phyloP scores from a whole-genome alignment of 164 flowering plant genomes.

The Hamamelis virginiana region DNA sequence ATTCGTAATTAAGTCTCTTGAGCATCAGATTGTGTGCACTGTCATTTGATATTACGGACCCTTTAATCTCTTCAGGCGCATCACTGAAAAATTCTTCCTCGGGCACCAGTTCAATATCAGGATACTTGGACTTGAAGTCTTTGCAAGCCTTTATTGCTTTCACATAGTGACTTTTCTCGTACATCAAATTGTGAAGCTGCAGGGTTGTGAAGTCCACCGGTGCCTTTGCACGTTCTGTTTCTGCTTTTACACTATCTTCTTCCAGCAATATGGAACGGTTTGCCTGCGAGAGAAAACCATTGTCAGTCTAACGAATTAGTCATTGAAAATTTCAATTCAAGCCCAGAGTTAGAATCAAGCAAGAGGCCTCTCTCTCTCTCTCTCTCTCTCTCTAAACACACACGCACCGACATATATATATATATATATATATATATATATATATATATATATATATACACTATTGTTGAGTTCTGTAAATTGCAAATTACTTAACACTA shows the following conservation, averaged over 20 bases:
- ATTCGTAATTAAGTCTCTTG: conserved; percentile 86
- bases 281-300: conserved; percentile 38
- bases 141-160: conserved; percentile 97
- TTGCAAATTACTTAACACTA: no score
- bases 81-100: conserved; percentile 75
- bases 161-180: conserved; percentile 89
- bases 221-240: conserved; percentile 88
- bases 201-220: conserved; percentile 89
- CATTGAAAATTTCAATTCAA: no score
- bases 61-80: conserved; percentile 79
- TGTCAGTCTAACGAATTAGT: no score
- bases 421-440: no score
- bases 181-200: conserved; percentile 96
- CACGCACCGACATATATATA: no score
- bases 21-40: conserved; percentile 77
- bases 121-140: conserved; percentile 91
- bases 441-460: no score
- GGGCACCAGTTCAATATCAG: conserved; percentile 88
- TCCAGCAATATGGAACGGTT: conserved; percentile 81
- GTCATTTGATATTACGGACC: conserved; percentile 44
- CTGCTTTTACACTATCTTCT: conserved; percentile 82
- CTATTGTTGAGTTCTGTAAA: no score
- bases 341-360: no score
- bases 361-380: no score
- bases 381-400: no score